These are phyloP conservation scores for Bipolaris zeicola DNA, from an alignment of 2,329 filamentous ascomycete species.

Conservation along the genomic window DNA sequence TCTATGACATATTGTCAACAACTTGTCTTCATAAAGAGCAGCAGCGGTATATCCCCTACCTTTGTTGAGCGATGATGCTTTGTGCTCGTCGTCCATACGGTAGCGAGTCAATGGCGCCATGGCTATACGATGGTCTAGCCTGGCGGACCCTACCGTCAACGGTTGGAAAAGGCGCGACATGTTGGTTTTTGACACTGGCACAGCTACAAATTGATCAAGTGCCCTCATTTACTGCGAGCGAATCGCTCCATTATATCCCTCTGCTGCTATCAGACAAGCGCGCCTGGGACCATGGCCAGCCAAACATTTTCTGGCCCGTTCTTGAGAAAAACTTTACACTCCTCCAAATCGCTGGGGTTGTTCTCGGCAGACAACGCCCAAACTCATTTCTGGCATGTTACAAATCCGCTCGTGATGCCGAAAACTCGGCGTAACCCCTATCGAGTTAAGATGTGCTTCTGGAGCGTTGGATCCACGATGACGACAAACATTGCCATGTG, in stretches of 20 bases:
- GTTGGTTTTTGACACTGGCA: background rate
- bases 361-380: slow-evolving; percentile 6
- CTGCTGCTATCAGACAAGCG: background rate
- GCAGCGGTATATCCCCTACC: background rate
- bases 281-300: background rate
- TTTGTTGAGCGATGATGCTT: slow-evolving; percentile 38
- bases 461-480: background rate
- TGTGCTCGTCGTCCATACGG: slow-evolving; percentile 52
- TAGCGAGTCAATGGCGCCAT: slow-evolving; percentile 48
- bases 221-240: background rate
- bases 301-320: slow-evolving; percentile 2
- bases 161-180: slow-evolving; percentile 43
- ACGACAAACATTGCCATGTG: background rate
- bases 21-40: background rate
- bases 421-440: slow-evolving; percentile 3
- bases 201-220: background rate
- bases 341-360: background rate
- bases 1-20: slow-evolving; percentile 24
- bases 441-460: background rate
- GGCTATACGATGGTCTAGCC: slow-evolving; percentile 39
- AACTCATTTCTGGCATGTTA: background rate
- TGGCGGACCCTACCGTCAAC: slow-evolving; percentile 34
- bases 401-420: slow-evolving; percentile 4
- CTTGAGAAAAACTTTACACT: background rate
- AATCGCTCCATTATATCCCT: background rate